Evolutionary conservation across 2,329 filamentous ascomycete genomes (phyloP), one percentile per base, ranked within the genome.

Genomic region (Endothia cerciana): DNA sequence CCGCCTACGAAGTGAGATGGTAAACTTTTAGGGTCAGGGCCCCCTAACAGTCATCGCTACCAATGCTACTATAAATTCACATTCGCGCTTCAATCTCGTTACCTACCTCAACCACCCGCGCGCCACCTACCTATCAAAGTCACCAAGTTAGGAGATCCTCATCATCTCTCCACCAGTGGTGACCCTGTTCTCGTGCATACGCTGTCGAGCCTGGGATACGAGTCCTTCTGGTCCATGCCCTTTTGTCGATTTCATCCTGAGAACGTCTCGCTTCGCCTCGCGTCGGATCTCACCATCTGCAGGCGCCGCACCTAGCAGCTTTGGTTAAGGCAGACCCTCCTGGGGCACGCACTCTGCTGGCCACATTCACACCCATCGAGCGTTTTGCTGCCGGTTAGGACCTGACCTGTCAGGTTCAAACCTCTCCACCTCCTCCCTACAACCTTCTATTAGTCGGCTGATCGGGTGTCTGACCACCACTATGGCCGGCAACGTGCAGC

Each of bases 401-500:
- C 11, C 13, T 13, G 30, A 25, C 28, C 30, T 38, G 45, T 38
- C 45, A 51, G 19, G n/a, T 49, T 15, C 47, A 22, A 49, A 40
- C 38, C 36, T 36, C 33, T 61, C 45, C 22, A 17, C 22, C 30
- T 38, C 45, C 49, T 7, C 47, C 22, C 13, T 28, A 28, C 11
- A 10, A 17, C 25, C 28, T 53, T 22, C 5, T 22, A 6, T 45
- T 47, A 38, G 19, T 25, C 28, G 17, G n/a, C 36, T 41, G 15
- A 60, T 13, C 41, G 51, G 43, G 22, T 28, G 25, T 25, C 28
- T 51, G 10, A 51, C 28, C 51, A 38, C 40, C 33, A 47, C 33
- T 33, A 63, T 58, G 45, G 36, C 47, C 57, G 38, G 28, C 36
- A 45, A 47, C 38, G 55, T 59, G 64, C 49, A 60, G 58, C 60